phyloP scores from a whole-genome alignment of 176 grass and related monocot genomes.

The Zoysia pacifica region DNA sequence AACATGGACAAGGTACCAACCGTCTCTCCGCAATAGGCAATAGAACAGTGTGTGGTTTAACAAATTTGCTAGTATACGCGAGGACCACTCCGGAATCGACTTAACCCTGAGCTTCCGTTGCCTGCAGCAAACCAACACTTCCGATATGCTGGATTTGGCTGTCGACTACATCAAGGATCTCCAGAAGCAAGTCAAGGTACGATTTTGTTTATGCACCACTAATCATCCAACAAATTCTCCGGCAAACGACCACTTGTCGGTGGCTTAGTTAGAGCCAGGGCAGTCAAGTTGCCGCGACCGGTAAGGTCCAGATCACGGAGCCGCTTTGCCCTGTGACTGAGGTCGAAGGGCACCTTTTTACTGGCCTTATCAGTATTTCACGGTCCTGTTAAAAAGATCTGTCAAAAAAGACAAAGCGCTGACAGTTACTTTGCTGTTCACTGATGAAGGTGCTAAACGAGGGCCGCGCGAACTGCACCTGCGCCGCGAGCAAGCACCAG shows the following conservation, averaged over 20 bases:
- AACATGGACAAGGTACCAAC: constrained; percentile 95
- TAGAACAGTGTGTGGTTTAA: constrained; percentile 34
- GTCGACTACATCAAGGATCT: constrained; percentile 99
- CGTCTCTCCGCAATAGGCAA: constrained; percentile 38
- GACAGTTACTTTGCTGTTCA: constrained; percentile 16
- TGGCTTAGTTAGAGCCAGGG: constrained; percentile 2
- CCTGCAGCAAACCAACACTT: constrained; percentile 97
- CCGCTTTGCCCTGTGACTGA: constrained; percentile 26
- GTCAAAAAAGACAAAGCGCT: not conserved
- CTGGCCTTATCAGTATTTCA: constrained; percentile 31
- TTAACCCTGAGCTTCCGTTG: constrained; percentile 22
- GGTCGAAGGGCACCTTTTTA: constrained; percentile 27
- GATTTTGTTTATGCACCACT: not conserved
- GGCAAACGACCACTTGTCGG: not conserved
- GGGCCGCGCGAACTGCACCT: constrained; percentile 71
- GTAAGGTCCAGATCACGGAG: constrained; percentile 43
- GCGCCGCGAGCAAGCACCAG: constrained; percentile 75
- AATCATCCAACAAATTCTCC: not conserved
- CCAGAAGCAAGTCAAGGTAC: constrained; percentile 94
- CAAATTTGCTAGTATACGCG: constrained; percentile 9
- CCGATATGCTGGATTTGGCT: constrained; percentile 98
- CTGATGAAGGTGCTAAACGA: constrained; percentile 65
- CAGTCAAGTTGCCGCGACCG: constrained; percentile 21
- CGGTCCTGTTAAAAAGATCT: not conserved
- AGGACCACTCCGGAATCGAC: constrained; percentile 49